phyloP scores from a whole-genome alignment of 768 basidiomycete species.

The Sutorius australiensis region DNA sequence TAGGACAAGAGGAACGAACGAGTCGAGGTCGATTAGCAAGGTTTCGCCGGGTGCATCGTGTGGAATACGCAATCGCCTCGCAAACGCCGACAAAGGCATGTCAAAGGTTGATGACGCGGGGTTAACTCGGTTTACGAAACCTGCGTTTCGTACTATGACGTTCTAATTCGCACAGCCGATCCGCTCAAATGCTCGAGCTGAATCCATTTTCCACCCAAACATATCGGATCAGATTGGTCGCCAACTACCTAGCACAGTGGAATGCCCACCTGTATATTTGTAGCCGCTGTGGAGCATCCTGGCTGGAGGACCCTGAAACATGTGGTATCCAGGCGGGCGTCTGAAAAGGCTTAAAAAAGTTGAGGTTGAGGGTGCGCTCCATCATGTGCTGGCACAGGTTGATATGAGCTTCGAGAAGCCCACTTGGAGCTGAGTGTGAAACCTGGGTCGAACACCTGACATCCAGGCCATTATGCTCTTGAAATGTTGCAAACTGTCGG shows the following conservation, averaged over 20 bases:
- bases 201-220: neutral
- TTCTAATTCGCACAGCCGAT: neutral
- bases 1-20: neutral
- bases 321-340: slow-evolving; percentile 8
- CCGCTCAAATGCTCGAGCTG: neutral
- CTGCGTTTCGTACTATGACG: slow-evolving; percentile 5
- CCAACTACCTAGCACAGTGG: neutral
- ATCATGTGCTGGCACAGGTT: neutral
- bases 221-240: slow-evolving; percentile 4
- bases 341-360: neutral
- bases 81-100: slow-evolving; percentile 3
- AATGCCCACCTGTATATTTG: too few species aligned
- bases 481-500: neutral
- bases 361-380: slow-evolving; percentile 5
- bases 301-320: slow-evolving; percentile 12
- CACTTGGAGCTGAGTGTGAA: neutral
- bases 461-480: neutral
- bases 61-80: neutral
- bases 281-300: neutral
- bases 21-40: neutral
- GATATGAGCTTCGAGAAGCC: neutral
- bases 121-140: slow-evolving; percentile 3
- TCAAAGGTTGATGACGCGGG: slow-evolving; percentile 1
- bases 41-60: slow-evolving; percentile 1
- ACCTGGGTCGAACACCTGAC: too few species aligned